A percentile compares a stretch with the other conserved stretches of the same genome.
phyloP scores from a whole-genome alignment of 2,329 filamentous ascomycete genomes.

The Colletotrichum siamense region DNA sequence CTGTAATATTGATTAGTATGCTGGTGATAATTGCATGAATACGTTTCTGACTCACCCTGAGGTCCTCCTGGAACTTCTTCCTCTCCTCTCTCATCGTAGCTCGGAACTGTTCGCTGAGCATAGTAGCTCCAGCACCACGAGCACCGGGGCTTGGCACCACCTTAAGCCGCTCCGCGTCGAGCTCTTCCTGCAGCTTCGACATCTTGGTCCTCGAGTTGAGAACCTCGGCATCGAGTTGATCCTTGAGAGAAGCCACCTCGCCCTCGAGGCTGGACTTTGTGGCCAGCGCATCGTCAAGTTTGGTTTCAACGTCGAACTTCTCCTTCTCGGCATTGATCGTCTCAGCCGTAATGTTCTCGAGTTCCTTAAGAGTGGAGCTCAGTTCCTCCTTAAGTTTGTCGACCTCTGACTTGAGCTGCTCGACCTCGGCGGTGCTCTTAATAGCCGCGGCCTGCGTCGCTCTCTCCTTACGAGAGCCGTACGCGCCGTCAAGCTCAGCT shows the following conservation, averaged over 20 bases:
- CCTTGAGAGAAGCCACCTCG: slow-evolving; percentile 40
- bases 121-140: slow-evolving; percentile 50
- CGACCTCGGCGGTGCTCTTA: slow-evolving; percentile 51
- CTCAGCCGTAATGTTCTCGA: slow-evolving; percentile 59
- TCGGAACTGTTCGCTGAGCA: slow-evolving; percentile 63
- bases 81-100: slow-evolving; percentile 62
- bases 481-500: slow-evolving; percentile 67
- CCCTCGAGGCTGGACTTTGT: slow-evolving; percentile 40
- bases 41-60: slow-evolving; percentile 44
- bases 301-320: slow-evolving; percentile 49
- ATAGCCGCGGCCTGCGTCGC: slow-evolving; percentile 61
- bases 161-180: slow-evolving; percentile 56
- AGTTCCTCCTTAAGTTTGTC: slow-evolving; percentile 57
- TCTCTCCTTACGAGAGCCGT: slow-evolving; percentile 63
- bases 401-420: slow-evolving; percentile 52
- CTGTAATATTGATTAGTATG: slow-evolving; percentile 40
- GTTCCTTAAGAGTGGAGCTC: slow-evolving; percentile 53
- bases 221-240: slow-evolving; percentile 47
- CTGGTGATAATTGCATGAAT: not conserved
- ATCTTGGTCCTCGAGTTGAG: slow-evolving; percentile 40
- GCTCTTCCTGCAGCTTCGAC: slow-evolving; percentile 52
- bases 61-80: slow-evolving; percentile 61
- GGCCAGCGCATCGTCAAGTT: slow-evolving; percentile 45
- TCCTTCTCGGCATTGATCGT: slow-evolving; percentile 56
- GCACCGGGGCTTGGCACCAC: slow-evolving; percentile 35